Percentiles rank a stretch among this genome's conserved stretches.
phyloP scores from a whole-genome alignment of 2,329 filamentous ascomycete genomes.

The Sporothrix mexicana region DNA sequence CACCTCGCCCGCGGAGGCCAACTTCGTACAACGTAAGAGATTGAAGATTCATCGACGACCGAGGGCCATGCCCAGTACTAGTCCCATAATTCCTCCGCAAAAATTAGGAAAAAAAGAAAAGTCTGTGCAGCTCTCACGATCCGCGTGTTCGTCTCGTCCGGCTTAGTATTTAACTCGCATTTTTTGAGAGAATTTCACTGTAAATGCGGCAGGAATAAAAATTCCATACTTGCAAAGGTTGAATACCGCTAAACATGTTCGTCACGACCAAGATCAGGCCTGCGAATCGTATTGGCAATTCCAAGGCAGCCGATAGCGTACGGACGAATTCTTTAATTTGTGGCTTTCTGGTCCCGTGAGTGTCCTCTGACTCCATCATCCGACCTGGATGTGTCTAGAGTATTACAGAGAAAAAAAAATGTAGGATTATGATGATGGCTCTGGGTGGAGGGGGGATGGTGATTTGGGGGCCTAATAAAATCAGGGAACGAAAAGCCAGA shows the following conservation, averaged over 20 bases:
- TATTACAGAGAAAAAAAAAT: background rate
- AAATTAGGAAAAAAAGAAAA: background rate
- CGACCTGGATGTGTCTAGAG: background rate
- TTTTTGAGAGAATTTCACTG: background rate
- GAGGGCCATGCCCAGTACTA: background rate
- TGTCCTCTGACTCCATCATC: background rate
- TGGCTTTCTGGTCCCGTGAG: slow-evolving; percentile 4
- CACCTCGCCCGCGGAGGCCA: background rate
- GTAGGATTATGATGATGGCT: background rate
- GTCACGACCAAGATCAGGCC: background rate
- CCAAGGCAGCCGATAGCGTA: background rate
- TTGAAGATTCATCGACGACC: no score
- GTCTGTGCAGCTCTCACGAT: background rate
- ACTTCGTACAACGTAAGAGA: no score
- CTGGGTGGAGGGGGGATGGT: background rate
- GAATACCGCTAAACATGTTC: slow-evolving; percentile 11
- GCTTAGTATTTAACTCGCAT: background rate
- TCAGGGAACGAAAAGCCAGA: background rate
- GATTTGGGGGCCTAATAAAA: background rate
- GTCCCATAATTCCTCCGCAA: slow-evolving; percentile 15
- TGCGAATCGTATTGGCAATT: background rate
- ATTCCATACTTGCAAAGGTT: no score
- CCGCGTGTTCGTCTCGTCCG: background rate
- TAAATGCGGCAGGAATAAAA: background rate
- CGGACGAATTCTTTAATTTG: slow-evolving; percentile 16